phyloP scores from a whole-genome alignment of 352 stramenopile species.

The Pythium pyrilobum region DNA sequence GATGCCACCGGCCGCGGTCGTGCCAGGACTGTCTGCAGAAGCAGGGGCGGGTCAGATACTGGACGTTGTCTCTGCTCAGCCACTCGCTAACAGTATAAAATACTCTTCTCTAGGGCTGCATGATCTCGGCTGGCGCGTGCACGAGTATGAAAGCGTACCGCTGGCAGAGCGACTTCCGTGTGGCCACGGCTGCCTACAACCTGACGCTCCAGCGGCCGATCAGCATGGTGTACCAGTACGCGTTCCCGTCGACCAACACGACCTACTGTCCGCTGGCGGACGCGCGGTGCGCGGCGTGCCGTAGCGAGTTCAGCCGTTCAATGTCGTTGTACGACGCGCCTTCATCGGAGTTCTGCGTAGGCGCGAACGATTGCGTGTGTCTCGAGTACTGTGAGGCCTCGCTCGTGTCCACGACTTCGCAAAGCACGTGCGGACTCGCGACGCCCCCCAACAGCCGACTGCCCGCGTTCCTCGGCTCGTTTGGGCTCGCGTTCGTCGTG shows the following conservation, averaged over 20 bases:
- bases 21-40: slow-evolving; percentile 64
- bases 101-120: slow-evolving; percentile 26
- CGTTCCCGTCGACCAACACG: slow-evolving; percentile 54
- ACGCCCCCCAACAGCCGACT: too few relatives aligned
- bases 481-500: too few relatives aligned
- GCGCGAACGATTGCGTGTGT: slow-evolving; percentile 41
- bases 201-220: too few relatives aligned
- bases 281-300: slow-evolving; percentile 17
- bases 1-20: slow-evolving; percentile 33
- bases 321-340: slow-evolving; percentile 21
- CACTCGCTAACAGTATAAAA: too few relatives aligned
- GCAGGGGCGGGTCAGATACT: too few relatives aligned
- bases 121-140: slow-evolving; percentile 52
- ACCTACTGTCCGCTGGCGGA: slow-evolving; percentile 48
- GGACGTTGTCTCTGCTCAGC: too few relatives aligned
- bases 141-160: slow-evolving; percentile 40
- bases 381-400: slow-evolving; percentile 49
- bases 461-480: too few relatives aligned
- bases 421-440: too few relatives aligned
- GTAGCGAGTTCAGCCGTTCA: slow-evolving; percentile 14
- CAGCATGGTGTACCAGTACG: too few relatives aligned
- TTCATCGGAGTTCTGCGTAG: slow-evolving; percentile 36
- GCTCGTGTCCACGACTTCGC: too few relatives aligned
- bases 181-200: slow-evolving; percentile 14
- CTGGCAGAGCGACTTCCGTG: slow-evolving; percentile 34